Evolutionary conservation across 306 rosid species (phyloP).

Genomic region (Malus domestica): DNA sequence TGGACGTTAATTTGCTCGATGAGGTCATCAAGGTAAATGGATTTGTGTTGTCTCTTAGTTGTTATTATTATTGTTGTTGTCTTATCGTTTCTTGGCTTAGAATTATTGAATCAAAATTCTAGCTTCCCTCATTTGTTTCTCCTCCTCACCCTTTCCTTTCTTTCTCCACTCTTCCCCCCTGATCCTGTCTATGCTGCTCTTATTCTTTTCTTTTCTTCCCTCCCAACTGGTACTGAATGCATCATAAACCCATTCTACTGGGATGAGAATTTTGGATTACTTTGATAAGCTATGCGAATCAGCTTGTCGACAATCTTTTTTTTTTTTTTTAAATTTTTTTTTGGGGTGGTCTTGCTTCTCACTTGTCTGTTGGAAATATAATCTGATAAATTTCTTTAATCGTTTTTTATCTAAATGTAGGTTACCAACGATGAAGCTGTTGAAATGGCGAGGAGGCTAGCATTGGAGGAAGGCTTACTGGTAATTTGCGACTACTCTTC

Average conservation of each 20-base stretch:
- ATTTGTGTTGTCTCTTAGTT: background rate
- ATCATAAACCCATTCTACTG: background rate
- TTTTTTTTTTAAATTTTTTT: background rate
- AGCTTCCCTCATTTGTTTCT: background rate
- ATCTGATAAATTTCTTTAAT: background rate
- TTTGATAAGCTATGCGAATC: background rate
- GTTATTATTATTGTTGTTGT: background rate
- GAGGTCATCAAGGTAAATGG: conserved; percentile 82
- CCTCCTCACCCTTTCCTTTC: background rate
- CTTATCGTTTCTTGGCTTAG: background rate
- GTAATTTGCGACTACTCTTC: conserved; percentile 29
- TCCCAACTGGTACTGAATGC: background rate
- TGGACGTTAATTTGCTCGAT: conserved; percentile 80
- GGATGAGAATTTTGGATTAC: background rate
- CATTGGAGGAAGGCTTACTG: conserved; percentile 92
- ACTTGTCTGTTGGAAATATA: background rate
- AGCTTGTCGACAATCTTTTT: background rate
- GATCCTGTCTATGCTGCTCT: background rate
- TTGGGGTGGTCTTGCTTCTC: background rate
- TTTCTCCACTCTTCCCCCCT: background rate
- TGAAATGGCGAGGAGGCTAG: conserved; percentile 81
- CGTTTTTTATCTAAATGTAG: conserved; percentile 24
- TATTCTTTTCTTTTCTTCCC: background rate
- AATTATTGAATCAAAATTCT: background rate
- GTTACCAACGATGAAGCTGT: conserved; percentile 79